Base-by-base conservation (phyloP, 2,329 filamentous ascomycete species). In the Pseudogymnoascus sp. region DNA sequence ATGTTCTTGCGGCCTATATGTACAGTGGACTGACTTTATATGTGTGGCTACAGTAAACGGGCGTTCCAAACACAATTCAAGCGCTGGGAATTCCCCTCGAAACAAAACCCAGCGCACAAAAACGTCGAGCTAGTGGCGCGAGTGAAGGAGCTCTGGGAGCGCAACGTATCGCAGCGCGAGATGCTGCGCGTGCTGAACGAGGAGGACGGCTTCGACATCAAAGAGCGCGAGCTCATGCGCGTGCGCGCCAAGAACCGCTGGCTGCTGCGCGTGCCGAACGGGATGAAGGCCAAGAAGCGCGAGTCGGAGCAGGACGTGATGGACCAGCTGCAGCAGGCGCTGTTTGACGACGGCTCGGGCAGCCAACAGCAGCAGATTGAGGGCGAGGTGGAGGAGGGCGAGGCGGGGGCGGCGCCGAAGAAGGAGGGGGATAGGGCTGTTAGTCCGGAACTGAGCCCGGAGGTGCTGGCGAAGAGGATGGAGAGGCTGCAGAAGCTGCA, bases 31-130 rank as follows among this genome's bases (percentile, higher is more conserved):
- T 60, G 31, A 63, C 49, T 65, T 43, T 43, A 11, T 38, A 61
- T 40, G 60, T 34, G 49, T 23, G n/a, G 16, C 49, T 11, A 62
- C 75, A 90, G 89, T 74, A 91, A 90, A 78, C 86, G 89, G 65
- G 87, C 88, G 46, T 91, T 88, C 66, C 89, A 91, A 74, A 85
- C 82, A 3, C 88, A 91, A 68, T 90, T 92, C 75, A 88, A 86
- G 71, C 81, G 85, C 72, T 95, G 91, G 91, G 83, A 85, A 6
- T 93, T 95, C 68, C 89, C 90, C 12, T 84, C 82, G 64, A 91
- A 91, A 73, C 86, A 89, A 68, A 86, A 87, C 65, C 86, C 86
- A 0, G 86, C 87, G 1, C 84, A 91, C 71, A 89, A 88, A 70
- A 88, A 91, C 72, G 78, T 80, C 12, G 78, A 78, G 23, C 82